Evolutionary conservation across 208 protist genomes (phyloP), one percentile per base, ranked within the genome.

Genomic region (Trypanosoma melophagium): DNA sequence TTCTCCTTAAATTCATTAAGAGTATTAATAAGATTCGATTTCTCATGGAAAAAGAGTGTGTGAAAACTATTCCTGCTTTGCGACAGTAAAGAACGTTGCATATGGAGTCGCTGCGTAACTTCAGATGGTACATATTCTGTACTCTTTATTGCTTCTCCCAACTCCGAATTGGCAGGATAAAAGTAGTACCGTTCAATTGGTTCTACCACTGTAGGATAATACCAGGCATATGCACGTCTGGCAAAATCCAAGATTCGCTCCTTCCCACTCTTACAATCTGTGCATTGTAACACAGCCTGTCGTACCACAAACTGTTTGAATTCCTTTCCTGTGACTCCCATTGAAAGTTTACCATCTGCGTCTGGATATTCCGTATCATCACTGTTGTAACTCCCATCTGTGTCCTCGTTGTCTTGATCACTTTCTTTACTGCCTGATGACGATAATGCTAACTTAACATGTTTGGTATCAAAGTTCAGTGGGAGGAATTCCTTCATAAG

Each of bases 1-100:
- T 80, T 75, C 1, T 83, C 59, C 50, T 69, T 50, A 60, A 96
- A 96, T 51, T 92, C 79, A 19, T 81, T 65, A 47, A 97, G 51
- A 41, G 91, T 13, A 13, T 60, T 65, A 31, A 96, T 50, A n/a
- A 97, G 71, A n/a, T 68, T 47, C 17, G 19, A 24, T 68, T 96
- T 94, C 28, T 90, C 64, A 12, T 64, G 66, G 56, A 97, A 97
- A 63, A 97, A 97, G 41, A 97, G 78, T 0, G 81, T 74, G 12
- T 50, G 1, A 63, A 96, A 96, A 0, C 80, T 83, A 52, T 86
- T 90, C 44, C 87, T 66, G 14, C 56, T 59, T 9, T 51, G 42
- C 10, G 44, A 21, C 42, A 81, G 25, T 22, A 42, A 44, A 42
- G 62, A 76, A 8, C 66, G 64, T 14, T 47, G 50, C 31, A 80